Evolutionary conservation across 73 alveolate genomes (phyloP).

Genomic region (Paramecium sonneborni): DNA sequence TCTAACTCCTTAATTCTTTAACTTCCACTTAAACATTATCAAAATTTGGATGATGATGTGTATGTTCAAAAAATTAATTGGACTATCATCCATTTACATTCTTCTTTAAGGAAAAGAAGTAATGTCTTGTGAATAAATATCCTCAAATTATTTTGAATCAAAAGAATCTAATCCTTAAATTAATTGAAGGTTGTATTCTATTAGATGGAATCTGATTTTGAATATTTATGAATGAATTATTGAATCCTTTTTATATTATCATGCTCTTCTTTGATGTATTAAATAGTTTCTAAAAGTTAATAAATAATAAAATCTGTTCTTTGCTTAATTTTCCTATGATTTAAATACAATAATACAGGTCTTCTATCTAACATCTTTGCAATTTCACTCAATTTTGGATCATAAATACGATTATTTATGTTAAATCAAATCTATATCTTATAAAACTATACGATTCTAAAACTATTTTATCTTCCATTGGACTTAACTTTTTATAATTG

Average conservation of each 20-base stretch:
- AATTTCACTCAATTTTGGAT: slow-evolving; percentile 25
- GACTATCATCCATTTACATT: not conserved
- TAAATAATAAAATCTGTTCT: not conserved
- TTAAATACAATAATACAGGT: not conserved
- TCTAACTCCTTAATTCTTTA: not conserved
- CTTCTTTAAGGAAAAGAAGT: not conserved
- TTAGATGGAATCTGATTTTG: not conserved
- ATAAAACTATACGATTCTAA: not conserved
- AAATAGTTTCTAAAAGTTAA: not conserved
- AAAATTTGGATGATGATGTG: not conserved
- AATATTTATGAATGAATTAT: not conserved
- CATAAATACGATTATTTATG: not conserved
- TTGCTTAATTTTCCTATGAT: not conserved
- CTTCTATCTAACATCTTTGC: not conserved
- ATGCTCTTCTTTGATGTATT: not conserved
- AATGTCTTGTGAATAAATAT: not conserved
- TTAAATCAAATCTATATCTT: no score
- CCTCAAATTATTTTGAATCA: not conserved
- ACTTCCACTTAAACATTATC: not conserved
- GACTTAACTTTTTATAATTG: not conserved
- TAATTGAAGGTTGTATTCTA: not conserved
- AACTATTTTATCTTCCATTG: not conserved
- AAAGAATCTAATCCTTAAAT: not conserved
- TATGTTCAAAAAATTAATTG: not conserved
- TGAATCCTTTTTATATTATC: not conserved